phyloP scores from a whole-genome alignment of 2,329 filamentous ascomycete species.

The Fusarium musae region DNA sequence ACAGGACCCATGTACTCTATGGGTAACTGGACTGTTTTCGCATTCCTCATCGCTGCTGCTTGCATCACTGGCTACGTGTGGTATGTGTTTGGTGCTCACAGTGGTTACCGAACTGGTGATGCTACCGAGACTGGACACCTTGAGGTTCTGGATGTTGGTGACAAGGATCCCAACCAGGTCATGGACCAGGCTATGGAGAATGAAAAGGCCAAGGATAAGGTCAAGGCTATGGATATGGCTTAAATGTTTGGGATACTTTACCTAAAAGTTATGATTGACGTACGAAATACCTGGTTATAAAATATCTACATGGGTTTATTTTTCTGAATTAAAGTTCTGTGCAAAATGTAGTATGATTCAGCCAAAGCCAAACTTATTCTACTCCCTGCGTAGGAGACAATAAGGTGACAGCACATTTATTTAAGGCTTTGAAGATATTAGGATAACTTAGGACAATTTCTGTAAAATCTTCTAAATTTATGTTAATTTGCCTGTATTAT shows the following conservation, averaged over 20 bases:
- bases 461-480: background rate
- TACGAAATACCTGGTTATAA: background rate
- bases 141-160: constrained; percentile 35
- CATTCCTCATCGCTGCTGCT: constrained; percentile 43
- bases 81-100: constrained; percentile 48
- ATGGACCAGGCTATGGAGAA: constrained; percentile 30
- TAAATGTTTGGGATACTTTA: background rate
- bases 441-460: accelerated
- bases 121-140: constrained; percentile 25
- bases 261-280: background rate
- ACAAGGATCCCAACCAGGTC: constrained; percentile 32
- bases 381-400: too few relatives aligned
- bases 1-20: constrained; percentile 48
- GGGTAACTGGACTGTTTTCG: constrained; percentile 51
- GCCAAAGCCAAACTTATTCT: too few relatives aligned
- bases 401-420: too few relatives aligned
- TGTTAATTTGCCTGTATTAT: background rate
- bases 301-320: background rate
- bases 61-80: constrained; percentile 45
- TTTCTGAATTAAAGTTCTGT: background rate
- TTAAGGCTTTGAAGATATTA: background rate
- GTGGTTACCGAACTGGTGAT: constrained; percentile 45
- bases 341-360: too few relatives aligned
- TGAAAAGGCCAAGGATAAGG: constrained; percentile 31
- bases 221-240: constrained; percentile 32